These are phyloP conservation scores for Salix viminalis DNA, from an alignment of 345 rosid genomes.

Conservation along the genomic window DNA sequence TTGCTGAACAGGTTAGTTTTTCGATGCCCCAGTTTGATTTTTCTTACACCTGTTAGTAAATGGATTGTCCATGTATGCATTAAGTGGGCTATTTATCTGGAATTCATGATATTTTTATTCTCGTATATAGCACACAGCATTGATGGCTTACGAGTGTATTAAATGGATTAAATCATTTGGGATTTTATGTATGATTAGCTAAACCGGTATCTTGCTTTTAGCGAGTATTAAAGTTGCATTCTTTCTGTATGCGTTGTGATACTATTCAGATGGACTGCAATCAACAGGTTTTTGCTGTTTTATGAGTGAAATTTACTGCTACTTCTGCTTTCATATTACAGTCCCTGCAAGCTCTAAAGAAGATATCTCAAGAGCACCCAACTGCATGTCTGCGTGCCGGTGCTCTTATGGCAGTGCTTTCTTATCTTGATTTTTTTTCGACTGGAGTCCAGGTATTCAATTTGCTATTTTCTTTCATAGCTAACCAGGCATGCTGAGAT, in stretches of 20 bases:
- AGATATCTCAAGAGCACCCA: conserved; percentile 99
- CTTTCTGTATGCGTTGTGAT: background rate
- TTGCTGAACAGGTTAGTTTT: conserved; percentile 88
- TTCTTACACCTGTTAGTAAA: background rate
- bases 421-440: conserved; percentile 96
- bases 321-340: conserved; percentile 27
- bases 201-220: background rate
- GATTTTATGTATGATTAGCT: background rate
- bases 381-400: conserved; percentile 99
- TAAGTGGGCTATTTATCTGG: background rate
- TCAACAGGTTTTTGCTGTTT: background rate
- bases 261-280: background rate
- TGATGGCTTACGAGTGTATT: background rate
- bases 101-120: background rate
- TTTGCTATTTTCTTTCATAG: background rate
- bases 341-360: conserved; percentile 97
- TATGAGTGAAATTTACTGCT: conserved; percentile 1
- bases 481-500: background rate
- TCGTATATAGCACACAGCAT: background rate
- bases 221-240: background rate
- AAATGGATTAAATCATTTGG: background rate
- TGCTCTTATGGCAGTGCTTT: conserved; percentile 99
- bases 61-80: background rate
- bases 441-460: conserved; percentile 92
- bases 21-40: background rate